Conservation (phyloP, 768 basidiomycete species). For the Russula dissimulans region DNA sequence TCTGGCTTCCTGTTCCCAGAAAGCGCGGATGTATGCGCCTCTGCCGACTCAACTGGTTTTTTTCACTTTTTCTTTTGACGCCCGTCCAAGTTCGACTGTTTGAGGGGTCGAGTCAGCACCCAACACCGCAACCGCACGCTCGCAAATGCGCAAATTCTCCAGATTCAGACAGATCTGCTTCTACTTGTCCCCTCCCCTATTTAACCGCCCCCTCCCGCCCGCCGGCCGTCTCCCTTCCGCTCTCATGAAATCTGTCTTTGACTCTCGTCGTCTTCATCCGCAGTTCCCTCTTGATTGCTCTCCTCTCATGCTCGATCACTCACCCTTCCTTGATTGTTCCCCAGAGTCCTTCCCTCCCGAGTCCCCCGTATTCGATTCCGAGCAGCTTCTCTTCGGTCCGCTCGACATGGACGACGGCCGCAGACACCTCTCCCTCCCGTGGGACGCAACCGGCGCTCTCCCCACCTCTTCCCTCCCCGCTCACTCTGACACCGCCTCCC, state of each 20-base stretch:
- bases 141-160: neutral
- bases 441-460: slow-evolving; percentile 36
- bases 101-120: slow-evolving; percentile 4
- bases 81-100: neutral
- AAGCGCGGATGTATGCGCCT: neutral
- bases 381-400: slow-evolving; percentile 48
- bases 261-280: slow-evolving; percentile 5
- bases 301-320: slow-evolving; percentile 20
- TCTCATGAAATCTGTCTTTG: slow-evolving; percentile 19
- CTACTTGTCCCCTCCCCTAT: slow-evolving; percentile 18
- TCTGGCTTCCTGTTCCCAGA: neutral
- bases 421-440: slow-evolving; percentile 24
- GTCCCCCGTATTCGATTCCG: slow-evolving; percentile 31
- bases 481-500: slow-evolving; percentile 32
- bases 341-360: slow-evolving; percentile 27
- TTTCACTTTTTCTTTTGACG: neutral
- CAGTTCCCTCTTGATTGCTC: slow-evolving; percentile 20
- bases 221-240: slow-evolving; percentile 23
- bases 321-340: slow-evolving; percentile 23
- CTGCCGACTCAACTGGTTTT: neutral
- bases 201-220: slow-evolving; percentile 18
- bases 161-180: neutral
- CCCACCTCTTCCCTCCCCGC: slow-evolving; percentile 31
- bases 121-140: neutral
- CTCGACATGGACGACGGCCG: slow-evolving; percentile 46